These are phyloP conservation scores for Amphicarpaea edgeworthii DNA, from an alignment of 306 rosid genomes.

Conservation along the genomic window DNA sequence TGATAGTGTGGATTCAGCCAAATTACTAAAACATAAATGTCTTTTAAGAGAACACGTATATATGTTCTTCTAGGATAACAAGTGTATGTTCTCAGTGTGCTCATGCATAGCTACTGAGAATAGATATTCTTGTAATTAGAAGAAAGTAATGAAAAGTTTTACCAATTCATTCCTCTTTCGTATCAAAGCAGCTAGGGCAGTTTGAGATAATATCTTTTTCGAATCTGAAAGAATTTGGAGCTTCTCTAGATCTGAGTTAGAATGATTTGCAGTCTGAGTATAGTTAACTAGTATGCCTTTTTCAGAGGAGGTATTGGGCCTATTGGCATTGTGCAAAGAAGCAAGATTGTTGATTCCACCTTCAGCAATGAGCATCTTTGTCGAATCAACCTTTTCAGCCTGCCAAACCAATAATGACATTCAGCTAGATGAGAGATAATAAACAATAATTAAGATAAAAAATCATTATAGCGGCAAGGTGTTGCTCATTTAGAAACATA, in stretches of 20 bases:
- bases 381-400: slow-evolving; percentile 52
- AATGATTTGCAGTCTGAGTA: slow-evolving; percentile 45
- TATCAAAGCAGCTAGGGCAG: slow-evolving; percentile 64
- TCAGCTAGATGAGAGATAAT: slow-evolving; percentile 7
- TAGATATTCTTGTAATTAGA: slow-evolving; percentile 30
- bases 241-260: slow-evolving; percentile 49
- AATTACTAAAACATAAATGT: slow-evolving; percentile 1
- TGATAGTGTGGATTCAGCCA: neutral
- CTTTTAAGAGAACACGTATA: neutral
- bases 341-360: slow-evolving; percentile 45
- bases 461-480: slow-evolving; percentile 30
- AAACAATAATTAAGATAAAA: slow-evolving; percentile 35
- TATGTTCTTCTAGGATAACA: slow-evolving; percentile 2
- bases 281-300: slow-evolving; percentile 33
- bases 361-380: slow-evolving; percentile 44
- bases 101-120: slow-evolving; percentile 10
- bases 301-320: slow-evolving; percentile 42
- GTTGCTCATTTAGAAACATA: slow-evolving; percentile 30
- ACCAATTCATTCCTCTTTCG: slow-evolving; percentile 75
- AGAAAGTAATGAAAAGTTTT: slow-evolving; percentile 32
- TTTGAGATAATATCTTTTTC: slow-evolving; percentile 54
- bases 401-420: slow-evolving; percentile 51
- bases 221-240: slow-evolving; percentile 52
- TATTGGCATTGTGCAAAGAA: slow-evolving; percentile 44
- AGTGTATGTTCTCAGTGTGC: slow-evolving; percentile 6